Evolutionary conservation across 2,329 filamentous ascomycete species (phyloP), one percentile per base, ranked within the genome.

Genomic region (Phialocephala sp.): DNA sequence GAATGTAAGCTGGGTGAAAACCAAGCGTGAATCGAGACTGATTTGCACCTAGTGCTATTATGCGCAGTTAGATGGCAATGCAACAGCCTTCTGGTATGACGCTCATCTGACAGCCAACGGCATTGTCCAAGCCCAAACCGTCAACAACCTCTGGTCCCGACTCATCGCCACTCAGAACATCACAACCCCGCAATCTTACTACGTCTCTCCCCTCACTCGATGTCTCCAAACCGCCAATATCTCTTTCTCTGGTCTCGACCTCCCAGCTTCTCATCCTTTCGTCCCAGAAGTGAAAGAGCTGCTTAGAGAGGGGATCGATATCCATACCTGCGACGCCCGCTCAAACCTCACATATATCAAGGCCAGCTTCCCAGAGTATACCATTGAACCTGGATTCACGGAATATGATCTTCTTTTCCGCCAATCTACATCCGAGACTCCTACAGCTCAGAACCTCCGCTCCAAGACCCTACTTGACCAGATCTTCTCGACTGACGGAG

Each of bases 321-420:
- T 87, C 57, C 89, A 90, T 74, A 90, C 88, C 0, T 91, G 89
- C 73, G 87, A 91, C 75, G 82, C 84, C 32, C 82, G 89, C 11
- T 84, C 82, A 24, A 83, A 76, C 72, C 83, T 80, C 71, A 79
- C 81, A 0, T 80, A 81, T 64, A 86, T 91, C 67, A 75, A 76
- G 20, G 65, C 75, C 3, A 78, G 81, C 9, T 85, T 85, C 45
- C 86, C 86, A 0, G 74, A 70, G n/a, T 88, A 82, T 72, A 71
- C 69, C 4, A 85, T 91, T 56, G 89, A 91, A 76, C 75, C 77
- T 1, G 86, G 84, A 0, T 91, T 91, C 71, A 74, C 80, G 0
- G 87, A 91, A 73, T 58, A 81, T 2, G 84, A 86, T 72, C 76
- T 78, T 39, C 76, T 82, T 47, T 85, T 82, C 83, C 75, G 72